A percentile compares a stretch with the other conserved stretches of the same genome.
These are phyloP conservation scores for Trichoderma endophyticum DNA, from an alignment of 2,329 filamentous ascomycete genomes.

Conservation along the genomic window DNA sequence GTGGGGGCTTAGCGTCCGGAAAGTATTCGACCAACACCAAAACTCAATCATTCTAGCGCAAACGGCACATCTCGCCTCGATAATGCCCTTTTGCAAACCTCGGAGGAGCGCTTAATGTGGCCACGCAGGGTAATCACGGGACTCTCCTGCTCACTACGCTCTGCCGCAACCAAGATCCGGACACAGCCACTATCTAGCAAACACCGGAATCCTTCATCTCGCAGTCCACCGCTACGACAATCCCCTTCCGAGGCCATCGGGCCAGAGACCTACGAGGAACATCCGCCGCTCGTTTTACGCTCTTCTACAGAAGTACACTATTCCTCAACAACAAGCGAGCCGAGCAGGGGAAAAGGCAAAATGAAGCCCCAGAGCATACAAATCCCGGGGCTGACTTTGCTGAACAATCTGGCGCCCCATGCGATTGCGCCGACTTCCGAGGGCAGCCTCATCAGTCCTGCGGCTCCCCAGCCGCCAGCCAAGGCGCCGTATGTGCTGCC, in stretches of 20 bases:
- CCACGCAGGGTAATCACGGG: neutral
- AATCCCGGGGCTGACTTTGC: constrained; percentile 18
- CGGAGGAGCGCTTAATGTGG: neutral
- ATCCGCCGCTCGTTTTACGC: neutral
- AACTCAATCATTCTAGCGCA: neutral
- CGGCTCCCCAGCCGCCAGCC: constrained; percentile 39
- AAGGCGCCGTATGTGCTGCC: constrained; percentile 10
- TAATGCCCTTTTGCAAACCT: neutral
- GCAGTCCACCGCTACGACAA: neutral
- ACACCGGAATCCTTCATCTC: neutral
- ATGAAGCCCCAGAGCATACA: constrained; percentile 1
- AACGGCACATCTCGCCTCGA: neutral
- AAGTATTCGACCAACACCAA: neutral
- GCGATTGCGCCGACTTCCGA: constrained; percentile 5
- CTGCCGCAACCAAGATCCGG: neutral
- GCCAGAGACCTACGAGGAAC: neutral
- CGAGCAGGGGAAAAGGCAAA: neutral
- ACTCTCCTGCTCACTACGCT: neutral
- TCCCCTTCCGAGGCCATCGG: neutral
- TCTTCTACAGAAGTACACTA: constrained; percentile 14
- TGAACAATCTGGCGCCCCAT: constrained; percentile 12
- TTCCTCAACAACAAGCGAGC: neutral
- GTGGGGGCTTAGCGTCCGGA: neutral
- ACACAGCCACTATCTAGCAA: neutral
- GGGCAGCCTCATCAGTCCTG: neutral